Percentiles rank a stretch among this genome's conserved stretches.
These are phyloP conservation scores for Amphibolis antarctica DNA, from an alignment of 106 monocot species.

Conservation along the genomic window DNA sequence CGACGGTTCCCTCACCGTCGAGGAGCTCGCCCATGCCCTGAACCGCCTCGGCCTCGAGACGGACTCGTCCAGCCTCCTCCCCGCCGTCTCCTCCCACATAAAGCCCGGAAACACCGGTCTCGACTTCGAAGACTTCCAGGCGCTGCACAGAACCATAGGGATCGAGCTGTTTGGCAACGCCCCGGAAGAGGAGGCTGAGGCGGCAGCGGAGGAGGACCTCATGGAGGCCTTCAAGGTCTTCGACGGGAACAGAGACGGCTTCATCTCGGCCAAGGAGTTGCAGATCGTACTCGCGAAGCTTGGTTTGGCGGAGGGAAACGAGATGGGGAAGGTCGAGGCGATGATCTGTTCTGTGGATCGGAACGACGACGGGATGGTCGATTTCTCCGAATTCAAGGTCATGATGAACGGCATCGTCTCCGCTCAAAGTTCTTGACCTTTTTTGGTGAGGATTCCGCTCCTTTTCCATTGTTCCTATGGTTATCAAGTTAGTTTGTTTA, in stretches of 20 bases:
- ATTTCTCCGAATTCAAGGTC: conserved; percentile 1
- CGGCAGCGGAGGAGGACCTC: conserved; percentile 23
- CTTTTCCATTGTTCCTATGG: no score
- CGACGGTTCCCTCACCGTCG: conserved; percentile 21
- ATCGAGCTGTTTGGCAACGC: conserved; percentile 25
- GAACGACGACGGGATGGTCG: conserved; percentile 2
- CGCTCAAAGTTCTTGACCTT: not conserved
- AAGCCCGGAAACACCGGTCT: conserved; percentile 31
- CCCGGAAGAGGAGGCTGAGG: not conserved
- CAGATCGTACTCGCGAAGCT: conserved; percentile 53
- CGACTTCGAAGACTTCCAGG: conserved; percentile 46
- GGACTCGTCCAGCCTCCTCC: conserved; percentile 21
- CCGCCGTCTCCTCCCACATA: conserved; percentile 28
- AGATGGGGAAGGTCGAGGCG: conserved; percentile 10
- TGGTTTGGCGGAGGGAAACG: conserved; percentile 39
- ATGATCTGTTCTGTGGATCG: conserved; percentile 4
- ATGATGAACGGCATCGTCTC: conserved; percentile 4
- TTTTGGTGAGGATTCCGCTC: no score
- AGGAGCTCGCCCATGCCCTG: conserved; percentile 19
- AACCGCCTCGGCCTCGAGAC: conserved; percentile 28
- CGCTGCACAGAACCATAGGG: conserved; percentile 47
- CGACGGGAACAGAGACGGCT: conserved; percentile 65
- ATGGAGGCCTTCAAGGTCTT: conserved; percentile 63
- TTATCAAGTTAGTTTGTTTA: no score
- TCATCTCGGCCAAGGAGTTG: conserved; percentile 60